Base-by-base conservation (phyloP, 768 basidiomycete genomes). In the Auricularia heimuer region DNA sequence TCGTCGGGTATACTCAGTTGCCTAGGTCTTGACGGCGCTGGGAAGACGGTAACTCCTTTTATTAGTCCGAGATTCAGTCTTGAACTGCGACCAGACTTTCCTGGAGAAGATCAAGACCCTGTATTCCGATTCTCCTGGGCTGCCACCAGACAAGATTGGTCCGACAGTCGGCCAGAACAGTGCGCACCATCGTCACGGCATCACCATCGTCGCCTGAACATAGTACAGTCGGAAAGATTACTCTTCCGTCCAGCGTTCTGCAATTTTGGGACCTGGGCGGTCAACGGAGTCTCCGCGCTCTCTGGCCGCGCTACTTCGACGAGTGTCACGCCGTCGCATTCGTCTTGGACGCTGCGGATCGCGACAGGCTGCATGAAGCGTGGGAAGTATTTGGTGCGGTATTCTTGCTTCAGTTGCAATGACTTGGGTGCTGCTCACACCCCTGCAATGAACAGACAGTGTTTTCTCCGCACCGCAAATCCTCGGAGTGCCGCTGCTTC, bases 161-260 rank as follows among this genome's bases (percentile, higher is more conserved):
- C 97, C 97, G 1, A 99, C 97, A 0, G 90, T 99, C 3, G 97
- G 97, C 0, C 96, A 98, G 77, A 98, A 98, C 75, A 96, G 96
- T 96, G 68, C 69, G 90, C 24, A 34, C 24, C 7, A 18, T 18
- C 11, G 11, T 54, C 29, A 10, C 21, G 1, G 34, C 16, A 18
- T 16, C 35, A 37, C 33, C 33, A 11, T 24, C 21, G 35, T 29
- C 54, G 3, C 29, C 36, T 63, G 12, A 56, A 35, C 14, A 42
- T 29, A 14, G 54, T 8, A 16, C 70, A 97, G 96, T 90, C 75
- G 97, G 96, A 45, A 92, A 92, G 73, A 94, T 98, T 66, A 87
- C 86, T 0, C 82, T 99, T 3, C 93, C 97, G 0, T 96, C 94
- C 0, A 94, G 94, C 0, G 89, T 96, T 35, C 84, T 98, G 34